Conservation (phyloP, 306 rosid species). For the Citrullus amarus region DNA sequence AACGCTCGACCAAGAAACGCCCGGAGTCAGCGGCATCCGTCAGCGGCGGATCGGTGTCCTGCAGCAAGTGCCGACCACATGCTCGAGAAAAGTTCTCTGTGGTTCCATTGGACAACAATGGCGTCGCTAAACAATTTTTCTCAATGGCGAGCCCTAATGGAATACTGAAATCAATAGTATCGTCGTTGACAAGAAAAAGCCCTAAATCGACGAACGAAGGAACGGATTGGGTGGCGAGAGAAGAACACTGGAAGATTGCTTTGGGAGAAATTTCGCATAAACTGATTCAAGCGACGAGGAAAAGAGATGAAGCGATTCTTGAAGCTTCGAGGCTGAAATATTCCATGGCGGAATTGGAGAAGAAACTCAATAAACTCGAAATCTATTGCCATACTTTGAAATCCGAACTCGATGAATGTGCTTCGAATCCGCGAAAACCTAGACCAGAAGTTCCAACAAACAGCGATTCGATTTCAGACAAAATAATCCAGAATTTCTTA, state of each 20-base stretch:
- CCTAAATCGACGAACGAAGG: constrained; percentile 30
- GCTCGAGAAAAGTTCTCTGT: constrained; percentile 75
- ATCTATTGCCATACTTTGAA: constrained; percentile 63
- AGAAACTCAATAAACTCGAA: constrained; percentile 83
- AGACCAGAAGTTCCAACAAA: not conserved
- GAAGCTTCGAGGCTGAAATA: constrained; percentile 73
- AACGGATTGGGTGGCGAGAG: constrained; percentile 26
- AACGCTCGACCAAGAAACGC: constrained; percentile 28
- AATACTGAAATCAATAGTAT: constrained; percentile 55
- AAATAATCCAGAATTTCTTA: constrained; percentile 46
- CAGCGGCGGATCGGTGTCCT: constrained; percentile 31
- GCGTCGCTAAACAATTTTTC: constrained; percentile 28
- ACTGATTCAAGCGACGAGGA: constrained; percentile 59
- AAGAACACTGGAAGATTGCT: constrained; percentile 81
- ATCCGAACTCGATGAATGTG: constrained; percentile 68
- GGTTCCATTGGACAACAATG: constrained; percentile 52
- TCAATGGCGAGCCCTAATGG: constrained; percentile 59
- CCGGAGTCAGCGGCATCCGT: constrained; percentile 29
- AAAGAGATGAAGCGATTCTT: constrained; percentile 59
- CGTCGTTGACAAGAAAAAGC: constrained; percentile 57
- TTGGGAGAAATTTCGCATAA: constrained; percentile 79
- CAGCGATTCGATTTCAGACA: not conserved
- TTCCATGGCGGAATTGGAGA: constrained; percentile 77
- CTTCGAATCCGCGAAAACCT: constrained; percentile 12
- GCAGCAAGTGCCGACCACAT: constrained; percentile 85